Percentiles rank a stretch among this genome's conserved stretches.
These are phyloP conservation scores for Kentomonas sorsogonicus DNA, from an alignment of 208 protist species.

Conservation along the genomic window DNA sequence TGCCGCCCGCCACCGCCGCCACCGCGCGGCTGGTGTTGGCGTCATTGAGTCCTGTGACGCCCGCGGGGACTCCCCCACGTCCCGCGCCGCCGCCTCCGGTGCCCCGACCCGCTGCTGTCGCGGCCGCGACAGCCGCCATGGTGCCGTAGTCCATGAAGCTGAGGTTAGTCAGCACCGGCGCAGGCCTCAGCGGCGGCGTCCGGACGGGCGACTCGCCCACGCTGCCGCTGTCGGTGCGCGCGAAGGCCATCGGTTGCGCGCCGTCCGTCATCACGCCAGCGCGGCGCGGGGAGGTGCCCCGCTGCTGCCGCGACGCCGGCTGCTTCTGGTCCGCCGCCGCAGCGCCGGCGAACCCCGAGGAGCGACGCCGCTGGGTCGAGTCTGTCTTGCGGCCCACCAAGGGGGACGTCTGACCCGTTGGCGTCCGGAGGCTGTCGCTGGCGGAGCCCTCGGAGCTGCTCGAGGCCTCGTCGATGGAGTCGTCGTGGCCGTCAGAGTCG, in stretches of 20 bases:
- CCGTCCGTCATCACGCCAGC: neutral
- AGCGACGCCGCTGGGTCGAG: too few relatives aligned
- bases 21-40: neutral
- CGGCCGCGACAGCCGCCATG: neutral
- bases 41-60: neutral
- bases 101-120: neutral
- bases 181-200: constrained; percentile 10
- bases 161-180: constrained; percentile 6
- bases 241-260: neutral
- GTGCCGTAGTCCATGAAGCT: constrained; percentile 12
- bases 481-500: constrained; percentile 21
- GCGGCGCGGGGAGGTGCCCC: constrained; percentile 5
- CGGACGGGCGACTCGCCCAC: neutral
- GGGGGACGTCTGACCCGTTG: too few relatives aligned
- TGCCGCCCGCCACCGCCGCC: too few relatives aligned
- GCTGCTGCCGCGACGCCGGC: neutral
- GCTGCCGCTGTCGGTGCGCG: neutral
- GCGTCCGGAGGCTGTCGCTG: too few relatives aligned
- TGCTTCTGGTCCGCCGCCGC: neutral
- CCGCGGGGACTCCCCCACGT: neutral
- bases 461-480: constrained; percentile 18
- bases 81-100: constrained; percentile 1
- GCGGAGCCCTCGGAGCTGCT: constrained; percentile 12
- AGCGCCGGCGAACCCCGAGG: neutral
- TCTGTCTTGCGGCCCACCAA: too few relatives aligned